Evolutionary conservation across 208 protist species (phyloP), one percentile per base, ranked within the genome.

Genomic region (Leishmania braziliensis): DNA sequence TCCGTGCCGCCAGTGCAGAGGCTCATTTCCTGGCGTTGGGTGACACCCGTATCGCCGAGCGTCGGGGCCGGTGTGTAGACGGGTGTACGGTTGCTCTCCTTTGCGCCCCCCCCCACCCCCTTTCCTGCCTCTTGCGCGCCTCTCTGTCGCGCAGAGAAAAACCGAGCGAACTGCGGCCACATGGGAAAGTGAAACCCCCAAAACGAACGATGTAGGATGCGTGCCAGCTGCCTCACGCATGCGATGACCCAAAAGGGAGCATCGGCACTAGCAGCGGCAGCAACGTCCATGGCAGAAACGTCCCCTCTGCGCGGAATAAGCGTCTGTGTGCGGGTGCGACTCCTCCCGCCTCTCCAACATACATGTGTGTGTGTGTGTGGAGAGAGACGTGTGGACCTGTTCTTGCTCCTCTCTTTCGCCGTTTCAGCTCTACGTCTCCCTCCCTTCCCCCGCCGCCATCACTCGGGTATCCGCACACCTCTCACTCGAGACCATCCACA

Each of bases 351-450:
- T 23, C 29, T 23, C 29, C 26, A 14, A 23, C 14, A 23, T 60
- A 8, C 16, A 20, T 23, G 23, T 58, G 14, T 26, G 23, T 23
- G 23, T 58, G 14, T 26, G 23, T 26, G 18, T 26, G 16, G 18
- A 58, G 26, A 23, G 26, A 29, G 26, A 63, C 16, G 8, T 6
- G 8, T 63, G 10, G 26, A 63, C 58, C 58, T 23, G 26, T 29
- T 36, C 23, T 0, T 73, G 20, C 23, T 50, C 14, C 43, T 73
- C 68, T 4, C 68, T 48, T 29, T 20, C 68, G 4, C 29, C 29
- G 33, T 73, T 73, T 66, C 60, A 66, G 26, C 60, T 29, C n/a
- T 29, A 66, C 60, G 60, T 14, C 60, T 66, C n/a, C 60, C n/a
- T 66, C n/a, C 60, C n/a, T 66, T 23, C 60, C n/a, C 60, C 60